Conservation (phyloP, 23 red algal genomes). For the Cyanidium caldarium region DNA sequence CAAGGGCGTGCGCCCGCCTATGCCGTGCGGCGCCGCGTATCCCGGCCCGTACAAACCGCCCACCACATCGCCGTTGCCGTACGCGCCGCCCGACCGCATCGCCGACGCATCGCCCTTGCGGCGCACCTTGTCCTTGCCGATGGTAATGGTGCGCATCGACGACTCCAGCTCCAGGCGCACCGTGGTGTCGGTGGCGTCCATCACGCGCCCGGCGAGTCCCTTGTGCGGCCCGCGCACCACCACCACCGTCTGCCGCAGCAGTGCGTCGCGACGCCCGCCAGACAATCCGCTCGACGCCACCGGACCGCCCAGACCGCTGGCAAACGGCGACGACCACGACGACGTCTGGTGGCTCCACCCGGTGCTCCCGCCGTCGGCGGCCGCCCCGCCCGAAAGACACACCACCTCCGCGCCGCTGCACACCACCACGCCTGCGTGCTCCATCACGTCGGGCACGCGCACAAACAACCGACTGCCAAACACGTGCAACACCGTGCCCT, state of each 20-base stretch:
- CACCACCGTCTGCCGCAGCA: slow-evolving; percentile 41
- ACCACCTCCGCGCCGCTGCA: neutral
- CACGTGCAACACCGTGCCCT: neutral
- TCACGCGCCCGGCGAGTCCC: slow-evolving; percentile 56
- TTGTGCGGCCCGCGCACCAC: slow-evolving; percentile 70
- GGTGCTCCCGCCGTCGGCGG: neutral
- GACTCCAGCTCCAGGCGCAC: slow-evolving; percentile 74
- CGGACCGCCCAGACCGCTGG: slow-evolving; percentile 11
- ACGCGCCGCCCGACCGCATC: neutral
- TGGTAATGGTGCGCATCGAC: slow-evolving; percentile 55
- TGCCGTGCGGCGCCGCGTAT: too few species aligned
- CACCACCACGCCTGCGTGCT: neutral
- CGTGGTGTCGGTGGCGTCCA: slow-evolving; percentile 44
- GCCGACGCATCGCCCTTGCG: neutral
- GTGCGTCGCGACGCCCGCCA: neutral
- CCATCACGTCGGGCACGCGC: neutral
- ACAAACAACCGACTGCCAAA: neutral
- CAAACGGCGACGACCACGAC: neutral
- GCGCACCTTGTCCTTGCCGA: slow-evolving; percentile 12
- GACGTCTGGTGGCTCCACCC: neutral
- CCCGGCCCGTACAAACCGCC: neutral
- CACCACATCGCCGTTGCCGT: neutral
- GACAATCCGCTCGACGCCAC: neutral
- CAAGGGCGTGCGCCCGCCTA: too few species aligned
- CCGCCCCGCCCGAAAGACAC: neutral